Evolutionary conservation across 192 early-diverging fungal species (phyloP).

Genomic region (Linnemannia hyalina): DNA sequence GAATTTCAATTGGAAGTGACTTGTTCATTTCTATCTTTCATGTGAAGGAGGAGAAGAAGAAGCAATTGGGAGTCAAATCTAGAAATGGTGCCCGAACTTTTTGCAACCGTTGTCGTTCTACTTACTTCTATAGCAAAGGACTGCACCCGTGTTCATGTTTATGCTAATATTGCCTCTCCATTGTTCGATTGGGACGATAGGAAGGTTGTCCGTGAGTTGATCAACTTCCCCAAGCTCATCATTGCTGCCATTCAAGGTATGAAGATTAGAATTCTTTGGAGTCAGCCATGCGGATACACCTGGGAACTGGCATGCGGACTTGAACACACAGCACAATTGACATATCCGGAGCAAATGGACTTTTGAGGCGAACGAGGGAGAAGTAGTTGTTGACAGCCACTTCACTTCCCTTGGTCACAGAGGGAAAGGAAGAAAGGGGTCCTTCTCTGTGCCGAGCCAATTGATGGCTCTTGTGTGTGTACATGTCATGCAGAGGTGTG

Average conservation of each 20-base stretch:
- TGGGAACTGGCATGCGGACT: too few species aligned
- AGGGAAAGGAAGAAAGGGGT: background rate
- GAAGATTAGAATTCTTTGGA: background rate
- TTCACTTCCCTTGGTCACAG: too few species aligned
- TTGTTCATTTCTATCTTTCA: conserved; percentile 24
- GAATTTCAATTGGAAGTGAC: conserved; percentile 47
- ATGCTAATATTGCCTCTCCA: background rate
- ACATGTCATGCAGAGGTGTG: background rate
- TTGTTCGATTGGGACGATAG: conserved; percentile 7
- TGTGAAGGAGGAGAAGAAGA: background rate
- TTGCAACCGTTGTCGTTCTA: too few species aligned
- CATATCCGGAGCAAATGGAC: background rate
- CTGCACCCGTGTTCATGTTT: background rate
- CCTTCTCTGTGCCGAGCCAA: background rate
- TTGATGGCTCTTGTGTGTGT: background rate
- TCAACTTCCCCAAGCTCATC: conserved; percentile 77
- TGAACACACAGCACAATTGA: background rate
- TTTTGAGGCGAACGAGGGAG: background rate
- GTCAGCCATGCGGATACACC: background rate
- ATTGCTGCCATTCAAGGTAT: conserved; percentile 79
- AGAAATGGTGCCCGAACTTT: too few species aligned
- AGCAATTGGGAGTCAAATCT: background rate
- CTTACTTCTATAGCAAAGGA: too few species aligned
- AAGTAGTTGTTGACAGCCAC: background rate
- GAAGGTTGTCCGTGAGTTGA: conserved; percentile 59